A percentile compares a stretch with the other conserved stretches of the same genome.
phyloP scores from a whole-genome alignment of 108 stramenopile species.

The Nitzschia sp. region DNA sequence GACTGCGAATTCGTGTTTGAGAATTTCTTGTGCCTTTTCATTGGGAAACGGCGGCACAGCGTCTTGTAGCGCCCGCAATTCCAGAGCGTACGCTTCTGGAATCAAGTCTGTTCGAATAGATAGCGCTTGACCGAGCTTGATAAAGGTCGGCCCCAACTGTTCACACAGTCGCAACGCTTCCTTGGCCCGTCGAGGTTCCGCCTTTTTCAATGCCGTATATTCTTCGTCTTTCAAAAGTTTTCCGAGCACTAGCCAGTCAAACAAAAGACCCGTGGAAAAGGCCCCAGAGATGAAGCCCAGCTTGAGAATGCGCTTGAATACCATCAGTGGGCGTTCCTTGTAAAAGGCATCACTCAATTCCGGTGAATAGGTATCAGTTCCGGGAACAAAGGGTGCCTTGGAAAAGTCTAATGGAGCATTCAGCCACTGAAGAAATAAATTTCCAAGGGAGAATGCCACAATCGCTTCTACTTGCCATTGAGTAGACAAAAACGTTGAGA shows the following conservation, averaged over 20 bases:
- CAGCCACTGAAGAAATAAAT: constrained; percentile 25
- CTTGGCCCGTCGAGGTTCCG: constrained; percentile 71
- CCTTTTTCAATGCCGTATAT: constrained; percentile 59
- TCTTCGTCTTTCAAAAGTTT: constrained; percentile 66
- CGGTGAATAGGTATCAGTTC: constrained; percentile 64
- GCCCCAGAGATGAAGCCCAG: constrained; percentile 52
- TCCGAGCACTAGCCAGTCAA: constrained; percentile 74
- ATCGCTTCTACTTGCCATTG: constrained; percentile 52
- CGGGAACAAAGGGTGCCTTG: constrained; percentile 62
- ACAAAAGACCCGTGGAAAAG: constrained; percentile 70
- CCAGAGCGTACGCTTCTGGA: constrained; percentile 77
- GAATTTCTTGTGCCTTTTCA: constrained; percentile 54
- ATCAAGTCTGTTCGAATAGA: constrained; percentile 87
- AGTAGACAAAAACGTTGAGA: neutral
- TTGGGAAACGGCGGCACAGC: constrained; percentile 80
- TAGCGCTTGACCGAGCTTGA: constrained; percentile 86
- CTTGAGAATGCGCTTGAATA: constrained; percentile 56
- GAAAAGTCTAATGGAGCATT: constrained; percentile 46
- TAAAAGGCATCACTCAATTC: constrained; percentile 55
- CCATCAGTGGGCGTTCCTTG: constrained; percentile 48
- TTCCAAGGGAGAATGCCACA: constrained; percentile 22
- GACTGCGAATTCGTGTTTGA: constrained; percentile 61
- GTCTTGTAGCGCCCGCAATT: constrained; percentile 85
- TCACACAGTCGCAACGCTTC: constrained; percentile 64
- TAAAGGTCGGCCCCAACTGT: constrained; percentile 86